Base-by-base conservation (phyloP, 2,329 filamentous ascomycete genomes). In the Cladosporium austrohemisphaericum region DNA sequence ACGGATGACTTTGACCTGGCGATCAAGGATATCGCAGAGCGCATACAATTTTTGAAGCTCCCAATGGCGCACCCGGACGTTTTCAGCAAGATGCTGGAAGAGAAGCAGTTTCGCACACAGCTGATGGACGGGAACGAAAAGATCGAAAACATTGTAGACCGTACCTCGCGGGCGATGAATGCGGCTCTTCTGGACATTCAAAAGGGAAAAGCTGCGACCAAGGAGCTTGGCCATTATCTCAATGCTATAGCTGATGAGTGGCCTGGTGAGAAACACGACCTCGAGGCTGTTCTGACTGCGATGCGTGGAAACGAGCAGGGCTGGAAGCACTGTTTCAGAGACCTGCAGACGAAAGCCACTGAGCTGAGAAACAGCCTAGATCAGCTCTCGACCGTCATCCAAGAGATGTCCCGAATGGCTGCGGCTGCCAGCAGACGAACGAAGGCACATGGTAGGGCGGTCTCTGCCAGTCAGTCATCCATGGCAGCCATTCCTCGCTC, bases 281-380 rank as follows among this genome's bases (percentile, higher is more conserved):
- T 87, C 18, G 76, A 78, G 28, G 83, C 87, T 38, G 88, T 95
- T 16, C 93, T 87, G 59, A 80, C 84, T 32, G 89, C 91, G 29
- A 97, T 97, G 91, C 85, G 86, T 61, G 88, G 88, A 26, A 97
- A 97, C 59, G 85, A 90, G 7, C 86, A 94, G 55, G 90, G 91
- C 35, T 97, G 92, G 92, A 81, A 84, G 51, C 82, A 84, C 50
- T 89, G 89, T 5, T 84, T 95, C 61, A 77, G 83, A 47, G 85
- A 85, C 48, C 75, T 96, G 52, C 84, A 89, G 63, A 78, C 79
- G 18, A 88, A 85, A 62, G 84, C 85, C 11, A 80, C 84, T 53
- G 77, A 80, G 36, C 74, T 96, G 20, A 85, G 85, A 25, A 77
- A 81, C 5, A 74, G 84, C 23, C 76, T 95, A 32, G 78, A 82